Evolutionary conservation across 1,284 basidiomycete species (phyloP).

Genomic region (Ceratobasidium sp.): DNA sequence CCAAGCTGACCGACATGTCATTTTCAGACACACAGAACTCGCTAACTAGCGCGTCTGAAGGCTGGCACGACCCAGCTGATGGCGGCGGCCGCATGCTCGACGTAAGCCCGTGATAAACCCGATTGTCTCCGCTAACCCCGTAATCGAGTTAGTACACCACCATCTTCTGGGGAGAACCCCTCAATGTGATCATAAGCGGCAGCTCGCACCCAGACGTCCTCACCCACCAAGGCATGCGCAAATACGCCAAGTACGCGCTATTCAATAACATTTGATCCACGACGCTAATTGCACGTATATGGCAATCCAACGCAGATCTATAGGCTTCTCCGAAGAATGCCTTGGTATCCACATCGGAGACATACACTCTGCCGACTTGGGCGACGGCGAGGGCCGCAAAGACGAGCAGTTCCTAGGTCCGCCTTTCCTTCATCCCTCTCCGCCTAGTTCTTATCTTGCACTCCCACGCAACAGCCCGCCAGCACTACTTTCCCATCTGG

Average conservation of each 20-base stretch:
- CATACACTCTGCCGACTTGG: slow-evolving; percentile 61
- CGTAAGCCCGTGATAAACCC: slow-evolving; percentile 57
- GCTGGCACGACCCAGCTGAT: slow-evolving; percentile 74
- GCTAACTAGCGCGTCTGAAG: slow-evolving; percentile 4
- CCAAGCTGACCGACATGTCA: background rate
- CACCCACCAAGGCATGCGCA: slow-evolving; percentile 58
- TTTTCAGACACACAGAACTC: slow-evolving; percentile 26
- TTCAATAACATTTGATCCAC: background rate
- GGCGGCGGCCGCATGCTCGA: slow-evolving; percentile 77
- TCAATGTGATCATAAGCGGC: slow-evolving; percentile 62
- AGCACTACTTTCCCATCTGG: slow-evolving; percentile 49
- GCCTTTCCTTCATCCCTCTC: slow-evolving; percentile 19
- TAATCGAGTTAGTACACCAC: slow-evolving; percentile 66
- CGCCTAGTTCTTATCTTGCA: background rate
- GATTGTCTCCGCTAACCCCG: slow-evolving; percentile 20
- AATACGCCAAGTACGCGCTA: slow-evolving; percentile 58
- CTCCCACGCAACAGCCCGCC: slow-evolving; percentile 42
- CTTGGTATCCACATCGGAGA: slow-evolving; percentile 61
- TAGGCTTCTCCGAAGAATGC: slow-evolving; percentile 70
- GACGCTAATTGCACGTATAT: background rate
- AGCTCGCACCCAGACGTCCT: slow-evolving; percentile 61
- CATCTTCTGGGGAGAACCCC: slow-evolving; percentile 59
- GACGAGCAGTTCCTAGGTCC: slow-evolving; percentile 58
- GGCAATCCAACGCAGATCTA: slow-evolving; percentile 59
- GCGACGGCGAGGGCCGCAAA: slow-evolving; percentile 59